Evolutionary conservation across 2,329 filamentous ascomycete species (phyloP), one percentile per base, ranked within the genome.

Genomic region (Fusarium stilboides): DNA sequence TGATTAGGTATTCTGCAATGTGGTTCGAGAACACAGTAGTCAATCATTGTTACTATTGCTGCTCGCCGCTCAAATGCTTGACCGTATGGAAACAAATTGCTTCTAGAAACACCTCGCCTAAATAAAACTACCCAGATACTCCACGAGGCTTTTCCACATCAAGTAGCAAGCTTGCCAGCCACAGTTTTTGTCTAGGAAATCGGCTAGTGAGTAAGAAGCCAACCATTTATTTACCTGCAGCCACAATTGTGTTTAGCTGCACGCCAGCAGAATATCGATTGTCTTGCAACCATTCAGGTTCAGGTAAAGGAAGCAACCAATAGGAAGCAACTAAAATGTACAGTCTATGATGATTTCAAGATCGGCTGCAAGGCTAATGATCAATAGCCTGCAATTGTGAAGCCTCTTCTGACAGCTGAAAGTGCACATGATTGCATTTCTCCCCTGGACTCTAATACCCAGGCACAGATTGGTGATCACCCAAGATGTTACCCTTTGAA

Each of bases 71-170:
- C 28, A 31, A 31, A 31, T 31, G 24, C 45, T n/a, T 51, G 45
- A 40, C 31, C 12, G 28, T 20, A 12, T 24, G 34, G 45, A 51
- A 59, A 59, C 26, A 44, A 34, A 39, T 59, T 58, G 36, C 45
- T 64, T 64, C 61, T 64, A 64, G 61, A 64, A 64, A 60, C 34
- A 44, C 34, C 42, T 40, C 12, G 14, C n/a, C 44, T 39, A 43
- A 61, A 31, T 31, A 31, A 43, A 20, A 53, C 44, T 33, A 61
- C 44, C 44, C 14, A 17, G 43, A 33, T 40, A 8, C 44, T 33
- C 42, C 28, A 36, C 43, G 36, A 17, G 17, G 31, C 60, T 22
- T 40, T 62, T 47, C 37, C 36, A 57, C 43, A 62, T 34, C 58
- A 33, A 40, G 33, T 33, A 24, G 26, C 40, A 47, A 55, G 31